Conservation (phyloP, 2,329 filamentous ascomycete genomes). For the Sarocladium oryzae region DNA sequence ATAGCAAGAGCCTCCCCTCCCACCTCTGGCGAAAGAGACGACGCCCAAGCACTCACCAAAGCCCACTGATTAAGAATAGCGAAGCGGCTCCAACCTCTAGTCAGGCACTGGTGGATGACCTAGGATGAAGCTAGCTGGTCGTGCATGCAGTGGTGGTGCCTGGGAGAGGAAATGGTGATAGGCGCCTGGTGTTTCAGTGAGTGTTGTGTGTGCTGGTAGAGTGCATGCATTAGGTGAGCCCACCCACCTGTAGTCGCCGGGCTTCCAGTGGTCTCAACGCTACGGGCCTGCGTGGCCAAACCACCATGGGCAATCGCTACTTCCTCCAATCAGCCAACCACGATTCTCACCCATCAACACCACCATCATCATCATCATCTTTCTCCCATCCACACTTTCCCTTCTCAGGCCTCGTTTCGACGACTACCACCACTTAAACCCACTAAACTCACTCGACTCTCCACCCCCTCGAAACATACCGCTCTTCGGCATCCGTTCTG, state of each 20-base stretch:
- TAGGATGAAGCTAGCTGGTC: background rate
- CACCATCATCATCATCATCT: background rate
- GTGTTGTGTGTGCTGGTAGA: background rate
- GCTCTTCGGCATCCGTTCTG: conserved; percentile 5
- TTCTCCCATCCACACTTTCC: background rate
- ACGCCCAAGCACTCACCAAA: background rate
- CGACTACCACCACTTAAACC: background rate
- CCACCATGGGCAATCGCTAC: too few relatives aligned
- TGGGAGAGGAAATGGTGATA: background rate
- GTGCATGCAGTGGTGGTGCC: too few relatives aligned
- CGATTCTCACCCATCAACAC: background rate
- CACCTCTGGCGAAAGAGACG: background rate
- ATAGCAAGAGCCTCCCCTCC: background rate
- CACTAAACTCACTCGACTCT: background rate
- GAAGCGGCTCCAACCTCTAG: background rate
- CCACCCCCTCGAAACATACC: conserved; percentile 9
- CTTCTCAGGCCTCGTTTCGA: background rate
- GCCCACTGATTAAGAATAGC: background rate
- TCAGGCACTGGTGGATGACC: background rate
- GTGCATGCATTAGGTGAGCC: too few relatives aligned
- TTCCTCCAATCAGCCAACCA: background rate
- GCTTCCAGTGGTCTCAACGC: too few relatives aligned
- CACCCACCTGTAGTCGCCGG: too few relatives aligned
- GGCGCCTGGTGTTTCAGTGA: conserved; percentile 6
- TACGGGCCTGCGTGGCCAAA: too few relatives aligned